Percentiles rank a stretch among this genome's conserved stretches.
phyloP scores from a whole-genome alignment of 2,329 filamentous ascomycete genomes.

The Hortaea werneckii region DNA sequence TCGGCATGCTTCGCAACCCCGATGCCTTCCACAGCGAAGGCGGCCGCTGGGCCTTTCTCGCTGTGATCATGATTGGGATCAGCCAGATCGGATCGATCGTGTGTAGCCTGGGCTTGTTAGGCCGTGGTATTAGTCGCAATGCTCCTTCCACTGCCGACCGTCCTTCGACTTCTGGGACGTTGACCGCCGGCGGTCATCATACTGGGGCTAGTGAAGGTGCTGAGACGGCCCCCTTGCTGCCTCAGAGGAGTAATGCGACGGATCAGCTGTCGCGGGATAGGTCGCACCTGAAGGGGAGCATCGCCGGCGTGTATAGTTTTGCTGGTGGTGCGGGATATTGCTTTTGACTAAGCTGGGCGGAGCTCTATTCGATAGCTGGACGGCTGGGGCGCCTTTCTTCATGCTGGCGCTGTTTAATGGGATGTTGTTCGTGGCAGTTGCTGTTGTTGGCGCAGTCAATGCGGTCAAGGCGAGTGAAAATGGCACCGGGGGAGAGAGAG shows the following conservation, averaged over 20 bases:
- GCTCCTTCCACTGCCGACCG: conserved; percentile 1
- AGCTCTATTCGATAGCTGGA: conserved; percentile 66
- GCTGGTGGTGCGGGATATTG: conserved; percentile 85
- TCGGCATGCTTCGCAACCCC: conserved; percentile 68
- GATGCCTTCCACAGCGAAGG: conserved; percentile 61
- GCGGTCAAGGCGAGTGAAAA: too few species aligned
- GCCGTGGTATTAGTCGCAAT: conserved; percentile 60
- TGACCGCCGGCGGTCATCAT: conserved; percentile 5
- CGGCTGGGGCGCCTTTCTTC: conserved; percentile 75
- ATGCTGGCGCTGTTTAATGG: conserved; percentile 88
- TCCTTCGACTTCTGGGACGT: conserved; percentile 10
- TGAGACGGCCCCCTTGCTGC: conserved; percentile 20
- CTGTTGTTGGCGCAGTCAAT: conserved; percentile 10
- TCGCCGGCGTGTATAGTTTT: conserved; percentile 88
- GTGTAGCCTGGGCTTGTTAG: conserved; percentile 81
- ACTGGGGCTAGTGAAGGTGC: conserved; percentile 5
- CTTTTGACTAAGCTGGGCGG: conserved; percentile 87
- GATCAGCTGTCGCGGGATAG: background rate
- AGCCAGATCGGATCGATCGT: conserved; percentile 96
- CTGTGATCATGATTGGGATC: conserved; percentile 73
- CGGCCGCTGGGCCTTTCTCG: conserved; percentile 43
- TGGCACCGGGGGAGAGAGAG: too few species aligned
- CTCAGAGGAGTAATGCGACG: background rate
- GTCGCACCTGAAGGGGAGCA: conserved; percentile 71
- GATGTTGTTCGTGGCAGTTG: conserved; percentile 47